Percentiles rank a stretch among this genome's conserved stretches.
Conservation (phyloP, 2,329 filamentous ascomycete species). For the Didymella sp. region DNA sequence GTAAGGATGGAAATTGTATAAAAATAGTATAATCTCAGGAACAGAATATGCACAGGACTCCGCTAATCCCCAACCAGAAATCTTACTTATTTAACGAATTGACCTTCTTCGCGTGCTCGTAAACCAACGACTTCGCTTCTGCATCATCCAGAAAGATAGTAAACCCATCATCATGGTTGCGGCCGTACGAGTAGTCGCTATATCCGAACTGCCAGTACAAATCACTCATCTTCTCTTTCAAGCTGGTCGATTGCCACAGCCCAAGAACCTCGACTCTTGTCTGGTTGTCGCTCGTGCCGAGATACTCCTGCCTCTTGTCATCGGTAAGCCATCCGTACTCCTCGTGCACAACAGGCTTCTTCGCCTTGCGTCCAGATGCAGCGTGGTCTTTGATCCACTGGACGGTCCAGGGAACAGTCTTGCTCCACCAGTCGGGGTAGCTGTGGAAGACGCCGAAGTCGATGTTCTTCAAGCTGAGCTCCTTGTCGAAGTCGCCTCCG, state of each 20-base stretch:
- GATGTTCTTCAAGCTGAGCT: slow-evolving; percentile 57
- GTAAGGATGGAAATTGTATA: too few relatives aligned
- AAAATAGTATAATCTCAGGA: not conserved
- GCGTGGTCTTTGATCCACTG: slow-evolving; percentile 65
- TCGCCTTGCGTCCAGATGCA: slow-evolving; percentile 49
- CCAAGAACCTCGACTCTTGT: slow-evolving; percentile 56
- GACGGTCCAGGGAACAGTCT: slow-evolving; percentile 60
- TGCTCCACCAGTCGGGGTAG: slow-evolving; percentile 64
- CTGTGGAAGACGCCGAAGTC: slow-evolving; percentile 65
- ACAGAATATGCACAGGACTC: not conserved
- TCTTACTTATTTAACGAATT: slow-evolving; percentile 28
- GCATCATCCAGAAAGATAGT: slow-evolving; percentile 61
- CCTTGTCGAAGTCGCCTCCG: slow-evolving; percentile 62
- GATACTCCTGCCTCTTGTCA: slow-evolving; percentile 57
- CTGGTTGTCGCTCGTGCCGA: slow-evolving; percentile 53
- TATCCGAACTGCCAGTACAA: slow-evolving; percentile 66
- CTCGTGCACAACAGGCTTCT: slow-evolving; percentile 64
- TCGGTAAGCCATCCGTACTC: slow-evolving; percentile 63
- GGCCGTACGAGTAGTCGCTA: slow-evolving; percentile 59
- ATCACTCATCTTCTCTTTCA: slow-evolving; percentile 59
- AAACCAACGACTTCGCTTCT: slow-evolving; percentile 30
- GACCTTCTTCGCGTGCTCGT: slow-evolving; percentile 31
- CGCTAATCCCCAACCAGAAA: not conserved
- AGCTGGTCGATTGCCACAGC: slow-evolving; percentile 59
- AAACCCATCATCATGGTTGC: slow-evolving; percentile 64